Evolutionary conservation across 768 basidiomycete species (phyloP).

Genomic region (Phlebiopsis flavidoalba): DNA sequence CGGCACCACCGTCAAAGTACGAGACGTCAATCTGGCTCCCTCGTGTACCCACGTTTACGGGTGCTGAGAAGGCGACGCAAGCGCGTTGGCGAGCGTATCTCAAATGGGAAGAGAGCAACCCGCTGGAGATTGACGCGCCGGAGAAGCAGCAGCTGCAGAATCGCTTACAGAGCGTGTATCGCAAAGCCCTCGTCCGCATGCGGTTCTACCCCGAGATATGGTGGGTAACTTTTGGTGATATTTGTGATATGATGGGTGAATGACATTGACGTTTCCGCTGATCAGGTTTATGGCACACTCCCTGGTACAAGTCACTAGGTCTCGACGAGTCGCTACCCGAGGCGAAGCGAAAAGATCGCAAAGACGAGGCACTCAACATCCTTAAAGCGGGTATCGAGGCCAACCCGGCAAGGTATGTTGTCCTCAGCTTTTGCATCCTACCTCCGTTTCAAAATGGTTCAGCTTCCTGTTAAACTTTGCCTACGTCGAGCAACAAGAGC

Average conservation of each 20-base stretch:
- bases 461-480: slow-evolving; percentile 93
- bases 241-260: background rate
- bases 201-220: slow-evolving; percentile 94
- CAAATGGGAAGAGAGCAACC: slow-evolving; percentile 95
- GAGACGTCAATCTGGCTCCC: slow-evolving; percentile 54
- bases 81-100: slow-evolving; percentile 88
- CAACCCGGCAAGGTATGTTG: slow-evolving; percentile 68
- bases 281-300: slow-evolving; percentile 88
- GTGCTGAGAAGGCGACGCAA: slow-evolving; percentile 68
- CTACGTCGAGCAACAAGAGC: slow-evolving; percentile 70
- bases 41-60: slow-evolving; percentile 65
- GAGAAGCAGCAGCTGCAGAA: slow-evolving; percentile 62
- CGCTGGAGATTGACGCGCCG: slow-evolving; percentile 85
- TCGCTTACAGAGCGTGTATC: slow-evolving; percentile 77
- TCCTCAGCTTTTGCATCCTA: background rate
- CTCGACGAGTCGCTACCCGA: slow-evolving; percentile 23
- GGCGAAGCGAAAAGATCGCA: slow-evolving; percentile 26
- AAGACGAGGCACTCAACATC: slow-evolving; percentile 77
- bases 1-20: slow-evolving; percentile 37
- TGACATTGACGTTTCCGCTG: background rate
- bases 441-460: background rate
- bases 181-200: slow-evolving; percentile 88
- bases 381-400: slow-evolving; percentile 85
- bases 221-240: slow-evolving; percentile 43
- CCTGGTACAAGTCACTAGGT: slow-evolving; percentile 70